These are phyloP conservation scores for Salmacisia buchloeana DNA, from an alignment of 1,284 basidiomycete genomes.

Conservation along the genomic window DNA sequence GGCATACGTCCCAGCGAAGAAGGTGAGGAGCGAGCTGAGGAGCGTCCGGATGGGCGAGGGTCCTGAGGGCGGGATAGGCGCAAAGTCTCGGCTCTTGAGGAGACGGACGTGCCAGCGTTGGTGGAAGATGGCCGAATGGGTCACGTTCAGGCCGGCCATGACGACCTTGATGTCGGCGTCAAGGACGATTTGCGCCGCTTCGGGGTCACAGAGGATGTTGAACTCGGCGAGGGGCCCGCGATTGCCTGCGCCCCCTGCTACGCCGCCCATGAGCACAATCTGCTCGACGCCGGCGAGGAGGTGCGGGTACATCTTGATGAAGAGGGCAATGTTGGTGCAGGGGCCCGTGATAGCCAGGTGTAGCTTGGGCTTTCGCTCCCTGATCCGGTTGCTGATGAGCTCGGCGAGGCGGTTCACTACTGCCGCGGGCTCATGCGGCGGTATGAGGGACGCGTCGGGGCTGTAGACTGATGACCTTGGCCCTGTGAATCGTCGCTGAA, in stretches of 20 bases:
- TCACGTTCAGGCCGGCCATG: slow-evolving; percentile 44
- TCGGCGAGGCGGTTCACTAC: slow-evolving; percentile 29
- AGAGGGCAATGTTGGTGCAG: slow-evolving; percentile 39
- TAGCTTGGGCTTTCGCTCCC: slow-evolving; percentile 21
- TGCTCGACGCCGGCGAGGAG: slow-evolving; percentile 31
- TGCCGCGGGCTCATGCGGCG: slow-evolving; percentile 21
- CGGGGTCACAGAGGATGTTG: slow-evolving; percentile 43
- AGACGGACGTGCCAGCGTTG: not conserved
- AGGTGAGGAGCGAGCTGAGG: slow-evolving; percentile 32
- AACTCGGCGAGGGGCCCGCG: slow-evolving; percentile 35
- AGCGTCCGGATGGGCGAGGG: slow-evolving; percentile 25
- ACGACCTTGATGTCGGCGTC: slow-evolving; percentile 34
- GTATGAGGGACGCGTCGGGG: not conserved
- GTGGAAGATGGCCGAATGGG: slow-evolving; percentile 21
- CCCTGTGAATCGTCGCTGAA: slow-evolving; percentile 56
- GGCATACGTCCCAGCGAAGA: slow-evolving; percentile 33
- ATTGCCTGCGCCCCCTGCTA: slow-evolving; percentile 34
- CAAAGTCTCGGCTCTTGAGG: not conserved
- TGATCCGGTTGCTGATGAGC: slow-evolving; percentile 54
- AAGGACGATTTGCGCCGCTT: slow-evolving; percentile 39
- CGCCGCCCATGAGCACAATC: slow-evolving; percentile 43
- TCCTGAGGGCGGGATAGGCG: slow-evolving; percentile 13
- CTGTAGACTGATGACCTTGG: slow-evolving; percentile 50
- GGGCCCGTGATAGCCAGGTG: slow-evolving; percentile 40
- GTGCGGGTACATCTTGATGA: slow-evolving; percentile 31